Base-by-base conservation (phyloP, 1,284 basidiomycete species). In the Cutaneotrichosporon spelunceum region DNA sequence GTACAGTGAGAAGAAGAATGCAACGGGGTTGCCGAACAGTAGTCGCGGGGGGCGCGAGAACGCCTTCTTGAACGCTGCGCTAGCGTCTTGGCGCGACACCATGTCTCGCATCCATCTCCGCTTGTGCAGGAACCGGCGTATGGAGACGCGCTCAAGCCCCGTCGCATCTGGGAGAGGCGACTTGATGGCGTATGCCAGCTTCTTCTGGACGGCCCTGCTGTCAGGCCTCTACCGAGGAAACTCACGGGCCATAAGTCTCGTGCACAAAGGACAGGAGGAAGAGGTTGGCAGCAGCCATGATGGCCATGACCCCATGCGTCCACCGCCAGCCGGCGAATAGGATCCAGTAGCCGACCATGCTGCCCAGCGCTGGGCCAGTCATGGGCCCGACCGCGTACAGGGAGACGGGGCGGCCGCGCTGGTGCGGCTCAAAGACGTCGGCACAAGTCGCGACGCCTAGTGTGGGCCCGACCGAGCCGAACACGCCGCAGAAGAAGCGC, bases 1-100 rank as follows among this genome's bases (percentile, higher is more conserved):
- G 66, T 83, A 82, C 45, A 72, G 50, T 3, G 73, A 75, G 60
- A 82, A 81, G 34, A 79, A 69, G 54, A 79, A 72, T 24, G 77
- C 78, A 16, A 80, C 75, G 1, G 79, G 79, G 63, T 80, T 81
- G 54, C 64, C 60, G 48, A 80, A 71, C 21, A 81, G 63, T 2
- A 80, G 62, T 9, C 79, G 62, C 24, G 80, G 79, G 0, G 81
- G 81, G 19, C 81, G 72, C 7, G 71, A 72, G 61, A 80, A 74
- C 1, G 77, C 75, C 34, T 65, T 63, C 0, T 53, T 54, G 56
- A 77, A 78, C 0, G 69, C 70, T 0, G 48, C 57, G 11, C 62
- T 60, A 10, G 70, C 69, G n/a, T 77, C 70, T 4, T 59, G 53
- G 6, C 62, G 52, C 6, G 72, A 70, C 0, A 77, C 74, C 73